Conservation (phyloP, 1,284 basidiomycete species). For the Paramarasmius palmivorus region DNA sequence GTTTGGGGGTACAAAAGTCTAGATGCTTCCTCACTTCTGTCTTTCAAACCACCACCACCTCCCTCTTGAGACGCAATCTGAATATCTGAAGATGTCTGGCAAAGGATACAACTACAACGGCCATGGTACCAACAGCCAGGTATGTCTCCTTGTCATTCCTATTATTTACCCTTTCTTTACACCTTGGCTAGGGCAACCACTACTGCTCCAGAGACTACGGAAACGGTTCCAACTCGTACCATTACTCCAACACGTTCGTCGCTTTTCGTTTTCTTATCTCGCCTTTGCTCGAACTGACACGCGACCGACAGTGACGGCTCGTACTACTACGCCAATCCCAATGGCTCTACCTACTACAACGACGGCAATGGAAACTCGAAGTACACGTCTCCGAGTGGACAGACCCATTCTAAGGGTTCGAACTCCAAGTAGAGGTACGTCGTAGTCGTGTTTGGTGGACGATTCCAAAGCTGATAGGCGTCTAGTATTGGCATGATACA, state of each 20-base stretch:
- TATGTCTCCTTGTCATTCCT: slow-evolving; percentile 23
- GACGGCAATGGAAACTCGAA: slow-evolving; percentile 44
- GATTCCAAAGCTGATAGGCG: no score
- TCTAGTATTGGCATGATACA: no score
- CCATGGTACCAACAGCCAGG: slow-evolving; percentile 52
- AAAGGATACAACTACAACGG: slow-evolving; percentile 40
- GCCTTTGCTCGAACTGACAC: not conserved
- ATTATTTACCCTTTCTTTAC: not conserved
- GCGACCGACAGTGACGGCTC: slow-evolving; percentile 44
- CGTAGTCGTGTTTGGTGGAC: no score
- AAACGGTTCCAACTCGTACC: slow-evolving; percentile 43
- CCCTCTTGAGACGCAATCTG: no score
- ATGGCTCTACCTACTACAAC: slow-evolving; percentile 63
- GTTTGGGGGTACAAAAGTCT: no score
- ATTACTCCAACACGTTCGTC: slow-evolving; percentile 56
- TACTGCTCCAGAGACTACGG: slow-evolving; percentile 52
- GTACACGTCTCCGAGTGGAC: slow-evolving; percentile 53
- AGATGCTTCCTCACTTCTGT: no score
- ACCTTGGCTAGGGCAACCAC: slow-evolving; percentile 47
- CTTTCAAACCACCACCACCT: no score
- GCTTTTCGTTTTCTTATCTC: not conserved
- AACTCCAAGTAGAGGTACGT: no score
- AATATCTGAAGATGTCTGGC: no score
- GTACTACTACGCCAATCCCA: slow-evolving; percentile 62
- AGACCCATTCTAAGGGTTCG: slow-evolving; percentile 15